A percentile compares a stretch with the other conserved stretches of the same genome.
These are phyloP conservation scores for Abeoforma whisleri DNA, from an alignment of 78 protist genomes.

Conservation along the genomic window DNA sequence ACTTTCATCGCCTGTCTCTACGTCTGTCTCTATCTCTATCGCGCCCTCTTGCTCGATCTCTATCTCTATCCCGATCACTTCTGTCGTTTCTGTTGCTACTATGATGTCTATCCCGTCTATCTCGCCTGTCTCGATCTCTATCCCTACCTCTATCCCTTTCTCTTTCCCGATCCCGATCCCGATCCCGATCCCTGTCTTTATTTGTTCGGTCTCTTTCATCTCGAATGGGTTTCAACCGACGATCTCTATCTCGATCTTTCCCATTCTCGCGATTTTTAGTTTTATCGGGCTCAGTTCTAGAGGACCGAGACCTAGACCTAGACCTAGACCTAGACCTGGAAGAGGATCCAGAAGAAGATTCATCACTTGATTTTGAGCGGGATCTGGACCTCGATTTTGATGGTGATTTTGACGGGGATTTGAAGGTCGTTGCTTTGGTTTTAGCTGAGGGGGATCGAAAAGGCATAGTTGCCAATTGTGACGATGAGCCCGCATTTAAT, in stretches of 20 bases:
- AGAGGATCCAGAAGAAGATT: too few relatives aligned
- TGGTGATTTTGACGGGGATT: too few relatives aligned
- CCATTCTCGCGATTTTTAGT: neutral
- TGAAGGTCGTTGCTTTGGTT: too few relatives aligned
- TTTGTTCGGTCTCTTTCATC: neutral
- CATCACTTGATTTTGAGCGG: too few relatives aligned
- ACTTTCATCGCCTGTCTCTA: too few relatives aligned
- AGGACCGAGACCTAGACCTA: neutral
- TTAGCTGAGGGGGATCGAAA: too few relatives aligned
- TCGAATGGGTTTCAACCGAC: neutral
- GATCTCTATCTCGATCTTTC: neutral
- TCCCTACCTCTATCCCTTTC: neutral
- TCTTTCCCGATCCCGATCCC: slow-evolving; percentile 4
- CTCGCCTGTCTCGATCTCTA: neutral
- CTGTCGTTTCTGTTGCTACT: neutral
- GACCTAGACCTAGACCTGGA: too few relatives aligned
- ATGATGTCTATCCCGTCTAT: neutral
- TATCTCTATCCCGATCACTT: slow-evolving; percentile 25
- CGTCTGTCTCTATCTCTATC: too few relatives aligned
- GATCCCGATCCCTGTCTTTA: neutral
- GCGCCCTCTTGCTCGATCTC: too few relatives aligned
- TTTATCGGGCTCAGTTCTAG: neutral
- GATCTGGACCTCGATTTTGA: too few relatives aligned
- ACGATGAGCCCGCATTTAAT: too few relatives aligned
- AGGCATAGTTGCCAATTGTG: too few relatives aligned